A percentile compares a stretch with the other conserved stretches of the same genome.
Conservation (phyloP, 345 rosid species). For the Euphorbia tirucalli region DNA sequence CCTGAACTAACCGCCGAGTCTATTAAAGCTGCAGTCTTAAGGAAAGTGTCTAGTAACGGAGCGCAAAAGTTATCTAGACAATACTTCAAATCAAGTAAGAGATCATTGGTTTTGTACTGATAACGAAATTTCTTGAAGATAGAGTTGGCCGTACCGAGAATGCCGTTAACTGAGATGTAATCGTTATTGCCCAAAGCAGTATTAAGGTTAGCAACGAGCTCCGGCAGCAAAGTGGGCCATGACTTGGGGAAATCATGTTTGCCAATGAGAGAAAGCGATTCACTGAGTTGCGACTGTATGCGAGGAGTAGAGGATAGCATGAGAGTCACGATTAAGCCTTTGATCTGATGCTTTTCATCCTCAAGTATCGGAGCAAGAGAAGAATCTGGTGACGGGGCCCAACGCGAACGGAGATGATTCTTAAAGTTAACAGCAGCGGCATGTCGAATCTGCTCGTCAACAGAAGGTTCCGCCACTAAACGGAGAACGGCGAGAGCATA, state of each 20-base stretch:
- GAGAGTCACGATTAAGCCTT: constrained; percentile 70
- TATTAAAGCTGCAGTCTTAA: constrained; percentile 57
- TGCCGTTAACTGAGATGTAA: constrained; percentile 75
- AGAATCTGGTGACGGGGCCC: constrained; percentile 52
- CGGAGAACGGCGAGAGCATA: constrained; percentile 79
- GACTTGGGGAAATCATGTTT: constrained; percentile 85
- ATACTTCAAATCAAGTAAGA: constrained; percentile 74
- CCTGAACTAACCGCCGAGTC: constrained; percentile 51
- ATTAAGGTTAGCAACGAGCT: constrained; percentile 61
- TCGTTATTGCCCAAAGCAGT: constrained; percentile 42
- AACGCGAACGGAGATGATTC: constrained; percentile 82
- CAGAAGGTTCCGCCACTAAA: constrained; percentile 64
- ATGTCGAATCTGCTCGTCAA: constrained; percentile 86
- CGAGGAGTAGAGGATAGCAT: constrained; percentile 77
- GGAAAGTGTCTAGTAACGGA: constrained; percentile 68
- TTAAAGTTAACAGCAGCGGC: constrained; percentile 96
- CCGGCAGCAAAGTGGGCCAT: constrained; percentile 84
- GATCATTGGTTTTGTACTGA: constrained; percentile 75
- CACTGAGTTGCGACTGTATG: constrained; percentile 91
- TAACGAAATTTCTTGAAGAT: constrained; percentile 84
- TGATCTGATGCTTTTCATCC: constrained; percentile 83
- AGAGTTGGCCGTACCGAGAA: constrained; percentile 86
- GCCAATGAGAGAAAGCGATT: constrained; percentile 84
- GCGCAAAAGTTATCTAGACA: constrained; percentile 68
- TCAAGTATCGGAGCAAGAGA: constrained; percentile 43